Evolutionary conservation across 257 asterid species (phyloP), one percentile per base, ranked within the genome.

Genomic region (Datura wrightii): DNA sequence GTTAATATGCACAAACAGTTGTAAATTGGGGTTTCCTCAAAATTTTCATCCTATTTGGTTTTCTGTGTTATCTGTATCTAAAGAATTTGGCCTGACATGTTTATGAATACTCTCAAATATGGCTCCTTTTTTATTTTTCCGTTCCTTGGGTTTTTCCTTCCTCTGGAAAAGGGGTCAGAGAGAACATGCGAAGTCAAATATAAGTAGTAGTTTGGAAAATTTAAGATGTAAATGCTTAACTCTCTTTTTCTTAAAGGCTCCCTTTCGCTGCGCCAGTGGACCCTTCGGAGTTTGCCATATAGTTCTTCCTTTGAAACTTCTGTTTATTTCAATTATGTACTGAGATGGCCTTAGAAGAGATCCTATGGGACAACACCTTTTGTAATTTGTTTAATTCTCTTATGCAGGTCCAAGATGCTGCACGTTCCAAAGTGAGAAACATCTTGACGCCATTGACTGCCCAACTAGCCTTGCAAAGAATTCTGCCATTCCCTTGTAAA

Each of bases 401-500:
- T 82, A 79, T 74, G 87, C 91, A 95, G 98, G 86, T 91, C 88
- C 98, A 92, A 91, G 97, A 94, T 5, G 93, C 92, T 87, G 94
- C 95, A 24, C 95, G 98, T 50, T 80, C 86, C 67, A 87, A 84
- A 89, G 98, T 92, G 48, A 92, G 98, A 86, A 86, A 83, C 41
- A 84, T 80, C 31, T 89, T 94, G 89, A 91, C 92, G 44, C 98
- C 97, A 71, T 83, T 83, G 86, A 88, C 98, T 85, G 92, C 91
- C 63, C 97, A 92, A 90, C 83, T 90, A 84, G 98, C 99, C 78
- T 89, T 94, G 83, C 97, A 85, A 85, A 92, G 94, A 84, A 88
- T 92, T 83, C 85, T 96, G 55, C 99, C 99, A 15, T 93, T 90
- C 78, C 98, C 99, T 85, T 95, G 99, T 92, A 93, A 89, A 87